These are phyloP conservation scores for Biscogniauxia mediterranea DNA, from an alignment of 2,329 filamentous ascomycete genomes.

Conservation along the genomic window DNA sequence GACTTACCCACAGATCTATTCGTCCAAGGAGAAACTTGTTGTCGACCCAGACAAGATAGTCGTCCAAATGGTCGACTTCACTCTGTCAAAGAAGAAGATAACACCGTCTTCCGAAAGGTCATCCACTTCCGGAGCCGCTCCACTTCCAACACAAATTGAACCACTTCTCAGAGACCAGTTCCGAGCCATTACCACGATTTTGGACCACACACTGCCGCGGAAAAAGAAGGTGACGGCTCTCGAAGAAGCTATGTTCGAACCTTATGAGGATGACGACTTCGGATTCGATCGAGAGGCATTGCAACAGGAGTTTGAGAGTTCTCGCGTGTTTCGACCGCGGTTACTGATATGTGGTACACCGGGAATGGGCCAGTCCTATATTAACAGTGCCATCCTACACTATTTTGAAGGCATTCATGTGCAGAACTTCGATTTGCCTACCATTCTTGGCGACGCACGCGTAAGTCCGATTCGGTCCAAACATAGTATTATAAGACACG, in stretches of 20 bases:
- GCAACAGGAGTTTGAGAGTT: constrained; percentile 77
- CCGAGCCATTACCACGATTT: constrained; percentile 60
- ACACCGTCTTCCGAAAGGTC: constrained; percentile 92
- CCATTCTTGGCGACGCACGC: constrained; percentile 78
- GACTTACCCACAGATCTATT: constrained; percentile 95
- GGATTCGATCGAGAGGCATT: constrained; percentile 82
- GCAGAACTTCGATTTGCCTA: constrained; percentile 89
- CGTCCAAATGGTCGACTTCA: constrained; percentile 91
- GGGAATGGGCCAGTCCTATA: constrained; percentile 93
- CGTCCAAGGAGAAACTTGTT: constrained; percentile 81
- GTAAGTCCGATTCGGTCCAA: constrained; percentile 43
- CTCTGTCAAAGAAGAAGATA: constrained; percentile 95
- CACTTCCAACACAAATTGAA: constrained; percentile 76
- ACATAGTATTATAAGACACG: constrained; percentile 6
- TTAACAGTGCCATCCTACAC: constrained; percentile 81
- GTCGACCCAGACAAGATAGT: constrained; percentile 83
- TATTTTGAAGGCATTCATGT: constrained; percentile 93
- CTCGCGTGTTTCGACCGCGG: constrained; percentile 83
- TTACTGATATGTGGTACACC: constrained; percentile 77
- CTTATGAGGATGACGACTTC: constrained; percentile 75
- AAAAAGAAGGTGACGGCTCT: constrained; percentile 85
- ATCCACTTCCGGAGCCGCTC: constrained; percentile 77
- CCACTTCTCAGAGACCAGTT: constrained; percentile 77
- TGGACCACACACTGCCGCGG: constrained; percentile 77
- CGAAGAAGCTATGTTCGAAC: constrained; percentile 90